Conservation (phyloP, 2,329 filamentous ascomycete genomes). For the Fusarium tupiense region DNA sequence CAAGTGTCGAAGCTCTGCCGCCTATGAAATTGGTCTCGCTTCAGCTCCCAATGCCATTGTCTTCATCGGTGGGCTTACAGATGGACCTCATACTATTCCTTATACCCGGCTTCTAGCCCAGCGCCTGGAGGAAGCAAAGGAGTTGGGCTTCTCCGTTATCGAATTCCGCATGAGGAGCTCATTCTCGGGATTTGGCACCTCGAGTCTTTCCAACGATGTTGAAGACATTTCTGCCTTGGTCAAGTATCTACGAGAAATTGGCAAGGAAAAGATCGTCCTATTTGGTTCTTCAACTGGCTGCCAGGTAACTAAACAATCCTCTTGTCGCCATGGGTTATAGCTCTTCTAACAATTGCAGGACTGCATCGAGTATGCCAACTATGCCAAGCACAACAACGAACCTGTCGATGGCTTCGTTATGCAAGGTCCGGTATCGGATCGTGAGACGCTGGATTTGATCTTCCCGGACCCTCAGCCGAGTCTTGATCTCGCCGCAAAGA, state of each 20-base stretch:
- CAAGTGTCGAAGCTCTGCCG: constrained; percentile 52
- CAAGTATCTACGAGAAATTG: constrained; percentile 61
- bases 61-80: constrained; percentile 76
- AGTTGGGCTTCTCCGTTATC: constrained; percentile 63
- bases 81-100: constrained; percentile 72
- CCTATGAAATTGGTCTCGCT: constrained; percentile 58
- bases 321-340: not conserved
- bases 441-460: constrained; percentile 67
- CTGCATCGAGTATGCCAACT: constrained; percentile 64
- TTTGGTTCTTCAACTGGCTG: constrained; percentile 69
- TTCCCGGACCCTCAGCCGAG: constrained; percentile 58
- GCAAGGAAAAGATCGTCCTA: constrained; percentile 62
- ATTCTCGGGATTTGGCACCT: constrained; percentile 62
- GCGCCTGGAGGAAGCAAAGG: constrained; percentile 50
- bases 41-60: constrained; percentile 67
- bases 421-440: constrained; percentile 82
- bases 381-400: constrained; percentile 53
- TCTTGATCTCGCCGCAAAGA: constrained; percentile 60
- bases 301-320: constrained; percentile 51
- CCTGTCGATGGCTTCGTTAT: constrained; percentile 80
- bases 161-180: constrained; percentile 66
- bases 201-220: constrained; percentile 62
- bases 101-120: constrained; percentile 63
- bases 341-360: constrained; percentile 52
- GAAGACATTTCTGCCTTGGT: constrained; percentile 64